Percentiles rank a stretch among this genome's conserved stretches.
phyloP scores from a whole-genome alignment of 1,139 yeast species.

The Nakaseomyces delphensis region DNA sequence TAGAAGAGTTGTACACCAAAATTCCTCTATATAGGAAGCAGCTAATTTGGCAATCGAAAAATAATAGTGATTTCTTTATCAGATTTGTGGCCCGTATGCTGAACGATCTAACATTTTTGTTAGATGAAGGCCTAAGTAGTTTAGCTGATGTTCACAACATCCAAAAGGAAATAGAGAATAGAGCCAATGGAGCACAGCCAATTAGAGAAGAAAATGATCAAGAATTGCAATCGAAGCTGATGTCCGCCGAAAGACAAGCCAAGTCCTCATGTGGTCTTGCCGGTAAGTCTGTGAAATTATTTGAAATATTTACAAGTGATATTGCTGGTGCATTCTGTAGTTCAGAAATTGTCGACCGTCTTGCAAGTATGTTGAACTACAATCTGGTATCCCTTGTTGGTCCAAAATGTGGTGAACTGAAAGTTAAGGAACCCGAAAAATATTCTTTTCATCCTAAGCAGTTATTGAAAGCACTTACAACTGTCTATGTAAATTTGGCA shows the following conservation, averaged over 20 bases:
- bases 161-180: conserved; percentile 47
- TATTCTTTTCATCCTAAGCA: conserved; percentile 77
- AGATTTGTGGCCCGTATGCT: conserved; percentile 89
- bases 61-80: conserved; percentile 73
- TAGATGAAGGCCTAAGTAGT: conserved; percentile 84
- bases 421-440: conserved; percentile 75
- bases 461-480: conserved; percentile 59
- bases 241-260: conserved; percentile 66
- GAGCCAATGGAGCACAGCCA: conserved; percentile 36
- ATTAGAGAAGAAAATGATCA: conserved; percentile 46
- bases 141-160: conserved; percentile 67
- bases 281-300: conserved; percentile 70
- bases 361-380: conserved; percentile 93
- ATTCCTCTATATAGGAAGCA: conserved; percentile 59
- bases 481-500: conserved; percentile 67
- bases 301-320: conserved; percentile 73
- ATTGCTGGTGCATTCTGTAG: conserved; percentile 82
- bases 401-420: conserved; percentile 81
- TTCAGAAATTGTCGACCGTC: conserved; percentile 83
- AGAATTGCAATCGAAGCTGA: conserved; percentile 50
- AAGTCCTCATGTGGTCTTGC: conserved; percentile 75
- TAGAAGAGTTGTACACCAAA: conserved; percentile 72
- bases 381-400: conserved; percentile 88
- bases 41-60: conserved; percentile 55
- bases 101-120: conserved; percentile 83